Evolutionary conservation across 371 early-diverging fungal species (phyloP).

Genomic region (Lichtheimia ornata): DNA sequence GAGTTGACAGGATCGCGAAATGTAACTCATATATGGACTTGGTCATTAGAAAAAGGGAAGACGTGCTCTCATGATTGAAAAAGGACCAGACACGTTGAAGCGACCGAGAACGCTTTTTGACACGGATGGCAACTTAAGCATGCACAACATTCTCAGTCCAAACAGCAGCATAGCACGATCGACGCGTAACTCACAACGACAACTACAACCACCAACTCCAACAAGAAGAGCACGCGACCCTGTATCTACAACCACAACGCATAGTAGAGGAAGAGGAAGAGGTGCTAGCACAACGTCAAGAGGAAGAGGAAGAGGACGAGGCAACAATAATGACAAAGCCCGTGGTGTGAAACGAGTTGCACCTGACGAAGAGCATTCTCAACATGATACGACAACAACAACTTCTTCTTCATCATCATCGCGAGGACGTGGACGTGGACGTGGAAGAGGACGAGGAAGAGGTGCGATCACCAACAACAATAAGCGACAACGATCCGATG

Average conservation of each 20-base stretch:
- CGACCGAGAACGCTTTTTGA: conserved; percentile 36
- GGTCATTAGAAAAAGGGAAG: conserved; percentile 2
- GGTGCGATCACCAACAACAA: conserved; percentile 3
- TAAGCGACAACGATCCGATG: background rate
- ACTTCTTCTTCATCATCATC: background rate
- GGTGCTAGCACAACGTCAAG: background rate
- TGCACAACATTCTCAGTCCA: conserved; percentile 40
- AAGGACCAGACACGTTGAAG: background rate
- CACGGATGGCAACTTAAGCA: conserved; percentile 46
- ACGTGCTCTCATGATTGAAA: background rate
- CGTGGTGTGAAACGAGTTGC: background rate
- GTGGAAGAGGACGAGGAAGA: conserved; percentile 16
- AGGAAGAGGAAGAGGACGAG: background rate
- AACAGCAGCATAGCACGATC: conserved; percentile 14
- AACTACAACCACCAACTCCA: background rate
- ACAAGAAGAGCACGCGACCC: background rate
- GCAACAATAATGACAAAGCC: background rate
- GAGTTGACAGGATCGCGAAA: background rate
- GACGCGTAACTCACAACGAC: conserved; percentile 11
- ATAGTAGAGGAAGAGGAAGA: background rate
- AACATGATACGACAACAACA: background rate
- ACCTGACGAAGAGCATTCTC: background rate
- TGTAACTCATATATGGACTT: background rate
- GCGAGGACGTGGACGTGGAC: conserved; percentile 13
- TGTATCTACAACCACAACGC: too few species aligned